These are phyloP conservation scores for Phialophora verrucosa DNA, from an alignment of 2,329 filamentous ascomycete genomes.

Conservation along the genomic window DNA sequence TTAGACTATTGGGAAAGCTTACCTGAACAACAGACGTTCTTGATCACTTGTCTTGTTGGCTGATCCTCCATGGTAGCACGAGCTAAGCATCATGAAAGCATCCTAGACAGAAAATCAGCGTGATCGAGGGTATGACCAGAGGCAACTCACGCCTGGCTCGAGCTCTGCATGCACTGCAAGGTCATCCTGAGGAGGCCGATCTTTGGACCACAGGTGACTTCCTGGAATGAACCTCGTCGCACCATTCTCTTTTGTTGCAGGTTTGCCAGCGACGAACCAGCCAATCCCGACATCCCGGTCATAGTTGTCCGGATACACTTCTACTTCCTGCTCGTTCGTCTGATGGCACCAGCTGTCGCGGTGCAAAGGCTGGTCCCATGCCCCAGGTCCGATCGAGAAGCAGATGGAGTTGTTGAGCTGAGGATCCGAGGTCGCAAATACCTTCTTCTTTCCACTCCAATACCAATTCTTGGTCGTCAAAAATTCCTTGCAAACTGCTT, in stretches of 20 bases:
- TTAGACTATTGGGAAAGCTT: background rate
- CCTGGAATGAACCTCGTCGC: slow-evolving; percentile 44
- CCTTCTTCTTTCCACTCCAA: slow-evolving; percentile 42
- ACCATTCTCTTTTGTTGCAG: slow-evolving; percentile 41
- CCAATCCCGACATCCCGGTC: slow-evolving; percentile 37
- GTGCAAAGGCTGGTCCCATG: slow-evolving; percentile 44
- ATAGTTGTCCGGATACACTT: slow-evolving; percentile 28
- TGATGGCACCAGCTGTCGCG: slow-evolving; percentile 49
- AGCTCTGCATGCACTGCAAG: slow-evolving; percentile 42
- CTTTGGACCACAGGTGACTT: slow-evolving; percentile 40
- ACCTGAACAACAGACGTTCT: slow-evolving; percentile 38
- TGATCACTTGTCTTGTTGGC: slow-evolving; percentile 40
- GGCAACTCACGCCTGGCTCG: slow-evolving; percentile 40
- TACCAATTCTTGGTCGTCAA: slow-evolving; percentile 41
- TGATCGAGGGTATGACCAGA: background rate
- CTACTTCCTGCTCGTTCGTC: slow-evolving; percentile 28
- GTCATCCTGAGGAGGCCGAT: slow-evolving; percentile 26
- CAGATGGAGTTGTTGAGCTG: slow-evolving; percentile 36
- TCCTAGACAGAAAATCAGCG: slow-evolving; percentile 32
- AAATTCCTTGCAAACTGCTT: slow-evolving; percentile 40
- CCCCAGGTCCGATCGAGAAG: slow-evolving; percentile 45
- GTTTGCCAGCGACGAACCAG: slow-evolving; percentile 40
- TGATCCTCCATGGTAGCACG: slow-evolving; percentile 46
- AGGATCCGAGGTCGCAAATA: slow-evolving; percentile 41
- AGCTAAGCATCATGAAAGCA: slow-evolving; percentile 47